phyloP scores from a whole-genome alignment of 1,139 yeast genomes.

The Candida sanyaensis region DNA sequence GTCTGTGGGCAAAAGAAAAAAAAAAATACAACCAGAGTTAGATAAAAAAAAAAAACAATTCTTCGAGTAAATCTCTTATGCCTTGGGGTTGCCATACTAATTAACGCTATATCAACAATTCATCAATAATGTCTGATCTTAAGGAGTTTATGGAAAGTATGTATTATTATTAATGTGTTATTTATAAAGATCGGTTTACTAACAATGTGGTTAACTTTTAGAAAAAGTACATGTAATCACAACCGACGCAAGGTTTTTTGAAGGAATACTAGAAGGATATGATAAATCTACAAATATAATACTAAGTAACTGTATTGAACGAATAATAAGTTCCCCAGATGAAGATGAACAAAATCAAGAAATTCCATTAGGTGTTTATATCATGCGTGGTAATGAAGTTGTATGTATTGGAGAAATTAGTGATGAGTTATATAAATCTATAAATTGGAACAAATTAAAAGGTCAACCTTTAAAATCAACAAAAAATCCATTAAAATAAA shows the following conservation, averaged over 20 bases:
- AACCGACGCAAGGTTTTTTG: conserved; percentile 76
- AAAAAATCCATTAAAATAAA: conserved; percentile 37
- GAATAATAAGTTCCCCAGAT: conserved; percentile 31
- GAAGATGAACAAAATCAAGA: conserved; percentile 54
- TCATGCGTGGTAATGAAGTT: conserved; percentile 82
- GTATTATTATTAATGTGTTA: conserved; percentile 18
- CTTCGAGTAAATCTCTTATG: neutral
- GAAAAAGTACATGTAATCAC: conserved; percentile 72
- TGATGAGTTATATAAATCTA: conserved; percentile 44
- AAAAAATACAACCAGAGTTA: conserved; percentile 1
- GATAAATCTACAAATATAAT: conserved; percentile 81
- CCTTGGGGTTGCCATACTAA: neutral
- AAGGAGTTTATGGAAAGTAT: conserved; percentile 40
- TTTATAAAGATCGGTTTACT: conserved; percentile 20
- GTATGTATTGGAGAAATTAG: conserved; percentile 77
- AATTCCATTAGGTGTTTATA: conserved; percentile 56
- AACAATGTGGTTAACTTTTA: conserved; percentile 22
- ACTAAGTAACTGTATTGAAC: conserved; percentile 60
- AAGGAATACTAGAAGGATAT: conserved; percentile 77
- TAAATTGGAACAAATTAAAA: conserved; percentile 60
- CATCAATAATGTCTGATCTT: conserved; percentile 32
- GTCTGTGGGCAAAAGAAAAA: neutral
- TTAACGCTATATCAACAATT: neutral
- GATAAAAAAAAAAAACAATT: neutral
- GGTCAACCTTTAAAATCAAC: conserved; percentile 41